These are phyloP conservation scores for Nothophaeocryptopus gaeumannii DNA, from an alignment of 2,329 filamentous ascomycete species.

Conservation along the genomic window DNA sequence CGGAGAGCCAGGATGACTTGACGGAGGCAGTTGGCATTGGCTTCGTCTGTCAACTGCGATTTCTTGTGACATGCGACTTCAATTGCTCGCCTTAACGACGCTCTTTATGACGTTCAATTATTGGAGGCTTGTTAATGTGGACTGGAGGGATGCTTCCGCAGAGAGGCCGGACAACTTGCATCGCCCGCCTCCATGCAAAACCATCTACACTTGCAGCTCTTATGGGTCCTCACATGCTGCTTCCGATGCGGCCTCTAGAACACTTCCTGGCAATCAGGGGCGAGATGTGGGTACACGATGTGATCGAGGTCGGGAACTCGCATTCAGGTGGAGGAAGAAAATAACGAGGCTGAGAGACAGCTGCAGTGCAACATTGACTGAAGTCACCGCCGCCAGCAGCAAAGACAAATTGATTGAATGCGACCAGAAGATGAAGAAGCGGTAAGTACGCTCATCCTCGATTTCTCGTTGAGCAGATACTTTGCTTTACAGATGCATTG, in stretches of 20 bases:
- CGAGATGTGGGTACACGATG: constrained; percentile 3
- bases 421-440: no score
- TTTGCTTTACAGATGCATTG: no score
- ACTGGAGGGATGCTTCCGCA: background rate
- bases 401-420: no score
- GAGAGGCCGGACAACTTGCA: constrained; percentile 3
- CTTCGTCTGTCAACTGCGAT: no score
- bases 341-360: no score
- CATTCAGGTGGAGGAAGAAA: background rate
- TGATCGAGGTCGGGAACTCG: constrained; percentile 12
- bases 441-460: no score
- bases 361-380: no score
- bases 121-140: background rate
- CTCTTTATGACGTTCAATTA: background rate
- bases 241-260: background rate
- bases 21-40: background rate
- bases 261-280: background rate
- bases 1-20: background rate
- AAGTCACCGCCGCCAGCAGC: no score
- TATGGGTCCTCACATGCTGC: constrained; percentile 2
- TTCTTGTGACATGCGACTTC: background rate
- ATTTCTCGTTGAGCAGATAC: no score
- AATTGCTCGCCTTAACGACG: background rate
- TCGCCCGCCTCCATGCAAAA: constrained; percentile 4
- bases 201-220: constrained; percentile 10